Conservation (phyloP, 176 grass and related monocot species). For the Oryza meyeriana region DNA sequence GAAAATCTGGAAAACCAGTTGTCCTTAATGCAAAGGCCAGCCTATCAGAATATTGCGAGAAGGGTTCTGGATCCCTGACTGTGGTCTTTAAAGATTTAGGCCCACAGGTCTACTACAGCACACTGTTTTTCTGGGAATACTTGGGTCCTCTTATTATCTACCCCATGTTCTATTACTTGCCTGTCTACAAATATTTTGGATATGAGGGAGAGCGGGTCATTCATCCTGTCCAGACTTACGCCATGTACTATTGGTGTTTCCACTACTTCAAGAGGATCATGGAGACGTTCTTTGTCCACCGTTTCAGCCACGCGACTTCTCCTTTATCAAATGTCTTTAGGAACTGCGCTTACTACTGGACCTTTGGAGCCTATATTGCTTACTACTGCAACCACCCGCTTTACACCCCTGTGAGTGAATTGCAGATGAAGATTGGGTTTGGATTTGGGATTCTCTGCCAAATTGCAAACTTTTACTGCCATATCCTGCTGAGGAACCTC, state of each 20-base stretch:
- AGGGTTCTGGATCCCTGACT: constrained; percentile 58
- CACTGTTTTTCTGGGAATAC: constrained; percentile 94
- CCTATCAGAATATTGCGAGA: constrained; percentile 74
- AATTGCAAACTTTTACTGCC: constrained; percentile 90
- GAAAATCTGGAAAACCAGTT: constrained; percentile 54
- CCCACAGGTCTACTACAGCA: constrained; percentile 71
- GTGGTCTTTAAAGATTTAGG: constrained; percentile 96
- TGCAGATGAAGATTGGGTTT: constrained; percentile 94
- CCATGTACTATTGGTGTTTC: constrained; percentile 90
- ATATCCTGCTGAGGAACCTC: constrained; percentile 88
- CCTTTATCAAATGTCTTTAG: constrained; percentile 85
- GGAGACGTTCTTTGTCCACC: constrained; percentile 93
- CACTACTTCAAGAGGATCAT: constrained; percentile 97
- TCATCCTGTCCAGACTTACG: constrained; percentile 84
- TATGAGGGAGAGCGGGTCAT: constrained; percentile 61
- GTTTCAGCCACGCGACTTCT: constrained; percentile 94
- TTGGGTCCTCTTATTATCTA: constrained; percentile 83
- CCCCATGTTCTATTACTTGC: constrained; percentile 87
- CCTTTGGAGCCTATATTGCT: constrained; percentile 80
- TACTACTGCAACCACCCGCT: constrained; percentile 92
- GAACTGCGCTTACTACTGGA: constrained; percentile 98
- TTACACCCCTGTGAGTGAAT: constrained; percentile 75
- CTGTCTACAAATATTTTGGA: constrained; percentile 81
- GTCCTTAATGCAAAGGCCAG: constrained; percentile 67
- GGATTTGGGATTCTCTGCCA: constrained; percentile 76